Evolutionary conservation across 139 green algal genomes (phyloP).

Genomic region (Ettlia oleoabundans): DNA sequence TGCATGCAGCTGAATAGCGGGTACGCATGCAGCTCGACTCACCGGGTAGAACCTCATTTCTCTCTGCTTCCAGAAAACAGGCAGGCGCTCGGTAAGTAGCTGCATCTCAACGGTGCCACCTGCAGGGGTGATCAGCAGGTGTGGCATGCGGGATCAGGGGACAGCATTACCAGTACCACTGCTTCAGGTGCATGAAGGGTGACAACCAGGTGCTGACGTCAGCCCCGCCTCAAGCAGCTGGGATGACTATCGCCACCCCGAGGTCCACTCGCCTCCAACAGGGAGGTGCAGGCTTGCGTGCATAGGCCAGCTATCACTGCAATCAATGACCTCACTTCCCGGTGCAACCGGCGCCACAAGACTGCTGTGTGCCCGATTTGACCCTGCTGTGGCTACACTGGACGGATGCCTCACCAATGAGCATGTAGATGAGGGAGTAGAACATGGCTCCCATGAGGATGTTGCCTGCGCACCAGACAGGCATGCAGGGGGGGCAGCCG

Average conservation of each 20-base stretch:
- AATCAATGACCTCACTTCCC: too few relatives aligned
- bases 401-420: not conserved
- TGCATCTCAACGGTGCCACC: constrained; percentile 39
- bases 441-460: constrained; percentile 29
- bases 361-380: too few relatives aligned
- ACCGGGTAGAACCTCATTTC: constrained; percentile 41
- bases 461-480: constrained; percentile 10
- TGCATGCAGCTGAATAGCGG: too few relatives aligned
- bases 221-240: too few relatives aligned
- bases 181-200: too few relatives aligned
- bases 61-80: constrained; percentile 52
- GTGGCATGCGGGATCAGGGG: not conserved
- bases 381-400: too few relatives aligned
- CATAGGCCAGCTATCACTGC: not conserved
- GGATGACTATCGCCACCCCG: too few relatives aligned
- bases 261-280: too few relatives aligned
- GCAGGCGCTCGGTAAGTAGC: constrained; percentile 33
- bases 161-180: too few relatives aligned
- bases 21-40: not conserved
- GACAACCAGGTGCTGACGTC: too few relatives aligned
- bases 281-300: too few relatives aligned
- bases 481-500: not conserved
- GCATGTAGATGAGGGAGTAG: constrained; percentile 30
- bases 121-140: not conserved
- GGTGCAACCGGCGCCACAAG: too few relatives aligned